A percentile compares a stretch with the other conserved stretches of the same genome.
Evolutionary conservation across 345 rosid species (phyloP).

Genomic region (Erysimum cheiranthoides): DNA sequence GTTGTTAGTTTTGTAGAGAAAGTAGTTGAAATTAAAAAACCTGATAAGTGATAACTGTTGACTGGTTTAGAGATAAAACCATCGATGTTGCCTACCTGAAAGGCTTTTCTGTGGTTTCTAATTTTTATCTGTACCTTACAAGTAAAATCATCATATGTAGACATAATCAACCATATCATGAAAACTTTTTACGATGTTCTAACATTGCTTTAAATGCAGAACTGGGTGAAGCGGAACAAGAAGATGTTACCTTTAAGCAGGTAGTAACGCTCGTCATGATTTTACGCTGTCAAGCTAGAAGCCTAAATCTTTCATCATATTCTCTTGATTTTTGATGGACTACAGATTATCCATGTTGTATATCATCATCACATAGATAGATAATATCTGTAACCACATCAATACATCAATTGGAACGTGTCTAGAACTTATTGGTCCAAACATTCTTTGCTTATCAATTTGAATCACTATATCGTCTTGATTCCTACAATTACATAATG

Average conservation of each 20-base stretch:
- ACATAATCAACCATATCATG: slow-evolving; percentile 7
- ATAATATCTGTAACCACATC: not conserved
- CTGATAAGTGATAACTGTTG: slow-evolving; percentile 13
- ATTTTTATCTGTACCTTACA: not conserved
- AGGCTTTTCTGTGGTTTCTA: not conserved
- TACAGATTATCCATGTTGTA: slow-evolving; percentile 15
- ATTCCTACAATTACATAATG: not conserved
- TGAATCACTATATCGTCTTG: not conserved
- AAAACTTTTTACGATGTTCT: not conserved
- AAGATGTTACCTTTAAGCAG: slow-evolving; percentile 93
- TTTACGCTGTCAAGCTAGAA: not conserved
- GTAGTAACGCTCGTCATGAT: slow-evolving; percentile 46
- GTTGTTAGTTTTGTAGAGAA: slow-evolving; percentile 20
- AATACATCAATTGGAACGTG: not conserved
- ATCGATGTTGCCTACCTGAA: not conserved
- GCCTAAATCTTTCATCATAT: not conserved
- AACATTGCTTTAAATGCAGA: slow-evolving; percentile 54
- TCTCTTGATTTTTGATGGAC: slow-evolving; percentile 3
- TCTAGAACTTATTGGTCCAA: not conserved
- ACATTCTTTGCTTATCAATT: not conserved
- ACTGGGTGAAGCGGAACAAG: slow-evolving; percentile 77
- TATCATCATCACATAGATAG: slow-evolving; percentile 5
- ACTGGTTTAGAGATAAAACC: slow-evolving; percentile 9
- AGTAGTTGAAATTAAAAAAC: slow-evolving; percentile 14
- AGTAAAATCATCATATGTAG: not conserved